Percentiles rank a stretch among this genome's conserved stretches.
Conservation (phyloP, 1,139 yeast species). For the Hemisphaericaspora lyxosophila region DNA sequence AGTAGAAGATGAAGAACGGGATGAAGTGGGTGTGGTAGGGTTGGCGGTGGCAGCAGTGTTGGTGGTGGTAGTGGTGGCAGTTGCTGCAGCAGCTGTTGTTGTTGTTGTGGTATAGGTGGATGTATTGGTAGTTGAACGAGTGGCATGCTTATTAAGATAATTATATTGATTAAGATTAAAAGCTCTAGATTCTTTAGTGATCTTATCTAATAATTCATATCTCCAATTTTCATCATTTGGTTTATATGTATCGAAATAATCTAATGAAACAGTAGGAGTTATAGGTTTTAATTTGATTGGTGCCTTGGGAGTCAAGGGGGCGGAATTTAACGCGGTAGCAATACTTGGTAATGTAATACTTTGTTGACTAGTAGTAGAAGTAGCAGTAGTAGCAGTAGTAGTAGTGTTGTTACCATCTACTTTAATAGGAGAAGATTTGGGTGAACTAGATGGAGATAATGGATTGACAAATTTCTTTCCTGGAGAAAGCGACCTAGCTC, state of each 20-base stretch:
- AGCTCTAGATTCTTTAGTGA: conserved; percentile 32
- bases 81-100: not conserved
- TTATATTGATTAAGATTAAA: conserved; percentile 31
- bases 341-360: conserved; percentile 39
- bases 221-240: conserved; percentile 52
- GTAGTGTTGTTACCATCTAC: conserved; percentile 4
- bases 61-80: not conserved
- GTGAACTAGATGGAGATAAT: conserved; percentile 32
- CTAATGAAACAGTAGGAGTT: conserved; percentile 47
- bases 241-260: conserved; percentile 48
- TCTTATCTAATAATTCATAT: conserved; percentile 41
- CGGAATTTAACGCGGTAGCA: conserved; percentile 34
- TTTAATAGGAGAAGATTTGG: conserved; percentile 23
- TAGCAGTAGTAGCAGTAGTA: not conserved
- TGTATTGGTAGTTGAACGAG: conserved; percentile 5
- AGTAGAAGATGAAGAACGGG: not conserved
- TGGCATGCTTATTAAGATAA: conserved; percentile 27
- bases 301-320: conserved; percentile 25
- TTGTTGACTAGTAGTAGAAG: not conserved
- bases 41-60: too few relatives aligned
- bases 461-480: conserved; percentile 28
- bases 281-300: conserved; percentile 32
- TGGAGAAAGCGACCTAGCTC: conserved; percentile 41
- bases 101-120: conserved; percentile 5
- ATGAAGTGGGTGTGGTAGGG: not conserved